Evolutionary conservation across 805 yeast species (phyloP).

Genomic region (Diddensiella caesifluorescens): DNA sequence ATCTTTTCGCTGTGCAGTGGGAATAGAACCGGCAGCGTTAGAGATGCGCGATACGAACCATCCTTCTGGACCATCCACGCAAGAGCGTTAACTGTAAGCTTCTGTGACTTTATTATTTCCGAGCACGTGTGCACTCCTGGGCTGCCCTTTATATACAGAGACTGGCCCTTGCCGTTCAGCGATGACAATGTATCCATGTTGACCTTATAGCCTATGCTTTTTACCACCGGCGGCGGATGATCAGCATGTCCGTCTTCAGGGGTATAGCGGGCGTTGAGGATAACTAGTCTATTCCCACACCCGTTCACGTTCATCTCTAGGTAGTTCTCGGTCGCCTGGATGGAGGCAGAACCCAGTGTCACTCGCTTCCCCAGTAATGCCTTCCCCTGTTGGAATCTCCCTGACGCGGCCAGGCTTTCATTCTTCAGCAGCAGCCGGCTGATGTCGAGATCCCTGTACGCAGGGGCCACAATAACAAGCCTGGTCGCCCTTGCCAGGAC

Average conservation of each 20-base stretch:
- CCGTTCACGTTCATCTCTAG: neutral
- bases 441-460: neutral
- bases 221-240: slow-evolving; percentile 11
- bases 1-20: slow-evolving; percentile 7
- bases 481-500: slow-evolving; percentile 1
- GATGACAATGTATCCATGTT: slow-evolving; percentile 12
- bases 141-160: neutral
- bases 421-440: neutral
- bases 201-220: slow-evolving; percentile 5
- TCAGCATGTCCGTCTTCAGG: slow-evolving; percentile 5
- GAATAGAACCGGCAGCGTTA: slow-evolving; percentile 10
- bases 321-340: neutral
- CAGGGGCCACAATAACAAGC: neutral
- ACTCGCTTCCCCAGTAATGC: neutral
- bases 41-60: slow-evolving; percentile 1
- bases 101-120: slow-evolving; percentile 11
- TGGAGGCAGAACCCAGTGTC: slow-evolving; percentile 1
- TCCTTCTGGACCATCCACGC: slow-evolving; percentile 4
- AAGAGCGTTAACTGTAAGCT: slow-evolving; percentile 8
- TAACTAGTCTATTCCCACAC: slow-evolving; percentile 1
- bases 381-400: neutral
- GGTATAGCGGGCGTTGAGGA: slow-evolving; percentile 5
- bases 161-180: slow-evolving; percentile 1
- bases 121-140: slow-evolving; percentile 4
- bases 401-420: neutral